phyloP scores from a whole-genome alignment of 306 rosid species.

The Citrullus amarus region DNA sequence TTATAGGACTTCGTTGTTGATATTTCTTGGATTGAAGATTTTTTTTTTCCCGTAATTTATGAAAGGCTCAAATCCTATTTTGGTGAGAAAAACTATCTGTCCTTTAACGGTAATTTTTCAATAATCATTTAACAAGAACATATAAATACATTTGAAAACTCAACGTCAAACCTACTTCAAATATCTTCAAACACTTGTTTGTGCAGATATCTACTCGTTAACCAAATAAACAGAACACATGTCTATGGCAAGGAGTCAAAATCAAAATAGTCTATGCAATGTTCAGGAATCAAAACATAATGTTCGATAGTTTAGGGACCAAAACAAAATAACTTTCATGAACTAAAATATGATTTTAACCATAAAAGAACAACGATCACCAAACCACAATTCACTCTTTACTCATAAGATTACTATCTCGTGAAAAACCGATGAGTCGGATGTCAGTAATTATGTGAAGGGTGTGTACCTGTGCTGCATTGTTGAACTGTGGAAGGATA shows the following conservation, averaged over 20 bases:
- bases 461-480: constrained; percentile 63
- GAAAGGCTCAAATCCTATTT: background rate
- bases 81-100: background rate
- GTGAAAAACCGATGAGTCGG: background rate
- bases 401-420: background rate
- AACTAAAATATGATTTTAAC: background rate
- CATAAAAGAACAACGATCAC: background rate
- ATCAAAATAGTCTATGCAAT: background rate
- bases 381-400: background rate
- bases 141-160: background rate
- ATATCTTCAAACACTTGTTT: background rate
- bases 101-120: background rate
- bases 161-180: background rate
- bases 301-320: background rate
- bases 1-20: background rate
- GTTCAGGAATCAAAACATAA: background rate
- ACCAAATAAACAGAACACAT: background rate
- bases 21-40: background rate
- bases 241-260: background rate
- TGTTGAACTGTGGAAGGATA: constrained; percentile 70
- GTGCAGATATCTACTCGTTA: background rate
- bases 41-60: no score
- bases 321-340: background rate
- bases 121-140: background rate
- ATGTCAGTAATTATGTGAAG: background rate